Conservation (phyloP, 805 yeast species). For the Saccharomycopsis fodiens region DNA sequence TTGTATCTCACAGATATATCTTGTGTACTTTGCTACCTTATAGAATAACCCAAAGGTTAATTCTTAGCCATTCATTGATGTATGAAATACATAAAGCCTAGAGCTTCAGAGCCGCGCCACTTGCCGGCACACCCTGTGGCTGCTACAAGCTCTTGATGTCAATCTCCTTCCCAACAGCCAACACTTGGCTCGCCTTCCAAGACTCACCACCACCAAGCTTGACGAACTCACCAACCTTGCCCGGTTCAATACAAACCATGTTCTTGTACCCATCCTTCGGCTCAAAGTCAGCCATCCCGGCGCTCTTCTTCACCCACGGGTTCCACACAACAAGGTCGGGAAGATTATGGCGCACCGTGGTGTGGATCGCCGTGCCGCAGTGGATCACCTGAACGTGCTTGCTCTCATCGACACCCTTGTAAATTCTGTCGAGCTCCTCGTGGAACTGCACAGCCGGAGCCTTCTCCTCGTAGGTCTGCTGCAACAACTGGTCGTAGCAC, state of each 20-base stretch:
- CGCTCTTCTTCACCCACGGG: conserved; percentile 87
- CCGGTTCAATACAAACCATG: conserved; percentile 96
- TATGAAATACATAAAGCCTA: too few relatives aligned
- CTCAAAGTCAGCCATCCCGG: conserved; percentile 77
- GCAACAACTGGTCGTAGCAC: conserved; percentile 70
- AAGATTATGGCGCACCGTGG: conserved; percentile 55
- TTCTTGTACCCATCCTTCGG: conserved; percentile 78
- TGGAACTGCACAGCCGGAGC: conserved; percentile 67
- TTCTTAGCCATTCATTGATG: too few relatives aligned
- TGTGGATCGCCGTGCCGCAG: conserved; percentile 62
- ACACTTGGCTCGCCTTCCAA: conserved; percentile 67
- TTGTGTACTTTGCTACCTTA: too few relatives aligned
- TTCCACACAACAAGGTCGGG: conserved; percentile 88
- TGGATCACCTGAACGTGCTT: conserved; percentile 62
- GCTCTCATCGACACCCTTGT: conserved; percentile 48
- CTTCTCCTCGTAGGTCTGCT: conserved; percentile 55
- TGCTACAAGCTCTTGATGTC: conserved; percentile 48
- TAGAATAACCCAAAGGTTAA: too few relatives aligned
- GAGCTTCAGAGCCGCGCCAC: too few relatives aligned
- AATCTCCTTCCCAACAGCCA: conserved; percentile 48
- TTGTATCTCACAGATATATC: too few relatives aligned
- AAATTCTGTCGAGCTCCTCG: conserved; percentile 82
- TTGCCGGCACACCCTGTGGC: too few relatives aligned
- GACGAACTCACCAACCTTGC: conserved; percentile 67
- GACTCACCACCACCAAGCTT: conserved; percentile 58